Base-by-base conservation (phyloP, 2,329 filamentous ascomycete genomes). In the Cyphellophora europaea region DNA sequence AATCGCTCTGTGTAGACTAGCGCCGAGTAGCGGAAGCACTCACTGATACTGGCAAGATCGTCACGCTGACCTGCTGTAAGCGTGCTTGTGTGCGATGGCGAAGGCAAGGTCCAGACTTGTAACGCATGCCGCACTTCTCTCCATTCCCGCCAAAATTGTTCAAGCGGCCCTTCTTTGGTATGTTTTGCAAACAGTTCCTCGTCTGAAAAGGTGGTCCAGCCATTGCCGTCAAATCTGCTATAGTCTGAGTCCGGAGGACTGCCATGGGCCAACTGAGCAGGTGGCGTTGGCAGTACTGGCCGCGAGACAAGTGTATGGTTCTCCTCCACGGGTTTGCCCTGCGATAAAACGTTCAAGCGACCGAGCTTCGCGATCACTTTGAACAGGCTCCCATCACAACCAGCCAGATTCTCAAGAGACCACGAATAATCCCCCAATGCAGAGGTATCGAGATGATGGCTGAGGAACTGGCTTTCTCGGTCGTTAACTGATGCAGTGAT, bases 401-500 rank as follows among this genome's bases (percentile, higher is more conserved):
- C 88, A 3, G 87, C 80, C 32, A 93, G 69, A 53, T 93, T 91
- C 61, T 94, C 88, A 15, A 83, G 65, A 2, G 82, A 79, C 43
- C 78, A 83, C 47, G 82, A 72, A 51, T 84, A 77, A 17, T 74
- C 67, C 10, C 76, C 72, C 43, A 77, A 68, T 41, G 74, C 66
- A 38, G 75, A 68, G 61, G 79, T 74, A 44, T 81, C 77, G 19
- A 82, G 57, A 33, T 71, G 73, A 19, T 71, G 66, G 16, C 72
- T 72, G 23, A 70, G 68, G 6, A 39, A 19, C 56, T 93, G 85
- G 18, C 83, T 77, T 58, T 95, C 88, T 33, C 88, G 77, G 58
- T 94, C 84, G 49, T 95, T 95, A 53, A 93, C 85, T 34, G 82
- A 88, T 25, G 85, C 85, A 0, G 86, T 87, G 62, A 95, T 85